Percentiles rank a stretch among this genome's conserved stretches.
Evolutionary conservation across 805 yeast genomes (phyloP).

Genomic region (Starmera pachycereana): DNA sequence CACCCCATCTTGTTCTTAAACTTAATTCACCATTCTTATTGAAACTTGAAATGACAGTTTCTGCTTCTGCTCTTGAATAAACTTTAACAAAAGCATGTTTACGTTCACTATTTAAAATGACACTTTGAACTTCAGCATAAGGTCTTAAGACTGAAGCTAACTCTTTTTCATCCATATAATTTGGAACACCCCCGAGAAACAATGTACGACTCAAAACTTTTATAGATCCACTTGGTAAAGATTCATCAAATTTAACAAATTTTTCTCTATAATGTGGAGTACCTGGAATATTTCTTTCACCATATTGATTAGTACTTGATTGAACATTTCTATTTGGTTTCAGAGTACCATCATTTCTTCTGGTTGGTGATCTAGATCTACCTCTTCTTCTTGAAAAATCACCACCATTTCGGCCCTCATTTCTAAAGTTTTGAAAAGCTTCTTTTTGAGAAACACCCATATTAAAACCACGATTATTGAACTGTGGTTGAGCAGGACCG

Average conservation of each 20-base stretch:
- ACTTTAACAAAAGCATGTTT: slow-evolving; percentile 96
- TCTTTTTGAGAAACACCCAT: slow-evolving; percentile 15
- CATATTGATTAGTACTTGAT: slow-evolving; percentile 9
- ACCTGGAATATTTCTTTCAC: slow-evolving; percentile 60
- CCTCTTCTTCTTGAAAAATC: slow-evolving; percentile 9
- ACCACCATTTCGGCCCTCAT: slow-evolving; percentile 13
- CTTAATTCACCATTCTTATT: slow-evolving; percentile 51
- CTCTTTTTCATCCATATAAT: slow-evolving; percentile 65
- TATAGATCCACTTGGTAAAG: slow-evolving; percentile 67
- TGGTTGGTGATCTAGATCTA: slow-evolving; percentile 21
- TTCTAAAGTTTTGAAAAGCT: slow-evolving; percentile 16
- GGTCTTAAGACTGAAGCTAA: slow-evolving; percentile 67
- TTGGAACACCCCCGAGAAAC: slow-evolving; percentile 90
- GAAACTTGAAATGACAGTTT: slow-evolving; percentile 62
- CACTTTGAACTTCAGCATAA: slow-evolving; percentile 85
- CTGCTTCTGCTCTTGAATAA: slow-evolving; percentile 87
- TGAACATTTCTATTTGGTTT: slow-evolving; percentile 24
- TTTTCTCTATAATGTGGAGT: slow-evolving; percentile 72
- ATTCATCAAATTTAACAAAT: slow-evolving; percentile 57
- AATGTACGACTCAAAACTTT: slow-evolving; percentile 84
- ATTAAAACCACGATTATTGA: slow-evolving; percentile 2
- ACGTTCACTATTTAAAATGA: slow-evolving; percentile 77
- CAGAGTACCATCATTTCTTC: slow-evolving; percentile 8
- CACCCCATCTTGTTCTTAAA: slow-evolving; percentile 95
- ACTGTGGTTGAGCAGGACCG: slow-evolving; percentile 5